Evolutionary conservation across 2,329 filamentous ascomycete genomes (phyloP), one percentile per base, ranked within the genome.

Genomic region (Pyricularia grisea): DNA sequence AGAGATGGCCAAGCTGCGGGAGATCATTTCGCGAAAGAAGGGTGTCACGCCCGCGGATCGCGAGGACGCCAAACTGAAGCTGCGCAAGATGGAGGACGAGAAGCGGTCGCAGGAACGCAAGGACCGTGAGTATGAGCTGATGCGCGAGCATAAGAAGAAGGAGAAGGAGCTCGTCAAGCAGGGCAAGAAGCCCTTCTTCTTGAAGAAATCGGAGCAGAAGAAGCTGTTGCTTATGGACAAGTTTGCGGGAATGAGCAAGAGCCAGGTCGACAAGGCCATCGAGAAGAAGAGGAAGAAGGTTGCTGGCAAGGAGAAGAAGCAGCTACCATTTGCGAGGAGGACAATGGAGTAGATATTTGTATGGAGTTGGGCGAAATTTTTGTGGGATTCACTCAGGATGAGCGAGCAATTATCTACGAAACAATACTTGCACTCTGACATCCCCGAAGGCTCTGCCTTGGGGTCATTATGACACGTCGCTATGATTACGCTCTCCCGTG

Each of bases 151-250:
- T 81, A 87, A 91, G 75, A 87, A 87, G 80, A 85, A 89, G 78
- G 95, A 99, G 83, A 93, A 92, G 81, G 91, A 94, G 77, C 81
- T 92, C 71, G 89, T 98, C 67, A 88, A 88, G 74, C 87, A 96
- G 81, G 95, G 95, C 71, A 97, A 97, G 87, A 88, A 86, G 77
- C 94, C 95, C 0, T 99, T 93, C 81, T 98, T 92, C 79, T 82
- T 98, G 74, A 99, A 99, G 87, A 90, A 90, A 82, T 88, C 89
- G 76, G 94, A 97, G 81, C 87, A 95, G 83, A 97, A 95, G 89
- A 93, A 94, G 83, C 83, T 90, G 79, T 83, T 93, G 69, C 82
- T 97, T 71, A 83, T 92, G 76, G 90, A 95, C 74, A 88, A 90
- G 77, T 97, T 92, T 79, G 86, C 90, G 74, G 86, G 87, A 70